phyloP scores from a whole-genome alignment of 2,329 filamentous ascomycete genomes.

The Neofusicoccum sp. region DNA sequence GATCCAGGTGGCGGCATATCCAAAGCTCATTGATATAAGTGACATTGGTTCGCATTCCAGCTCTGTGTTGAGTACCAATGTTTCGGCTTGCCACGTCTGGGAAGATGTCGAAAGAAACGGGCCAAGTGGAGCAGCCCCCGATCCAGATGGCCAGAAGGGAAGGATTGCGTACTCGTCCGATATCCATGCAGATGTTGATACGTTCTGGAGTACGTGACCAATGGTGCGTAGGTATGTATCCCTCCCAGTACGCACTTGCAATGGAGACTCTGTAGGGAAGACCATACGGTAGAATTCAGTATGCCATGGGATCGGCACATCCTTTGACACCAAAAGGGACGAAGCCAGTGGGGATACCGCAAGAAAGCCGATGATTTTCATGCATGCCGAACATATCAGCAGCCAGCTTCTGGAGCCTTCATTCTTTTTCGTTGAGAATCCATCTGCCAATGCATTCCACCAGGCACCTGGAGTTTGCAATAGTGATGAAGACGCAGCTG shows the following conservation, averaged over 20 bases:
- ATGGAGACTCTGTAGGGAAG: no score
- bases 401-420: slow-evolving; percentile 18
- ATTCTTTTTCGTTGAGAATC: slow-evolving; percentile 22
- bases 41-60: background rate
- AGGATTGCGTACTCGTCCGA: slow-evolving; percentile 26
- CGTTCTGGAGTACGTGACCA: slow-evolving; percentile 27
- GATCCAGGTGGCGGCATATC: no score
- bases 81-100: background rate
- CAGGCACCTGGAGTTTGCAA: slow-evolving; percentile 24
- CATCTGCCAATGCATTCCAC: slow-evolving; percentile 26
- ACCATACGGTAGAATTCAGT: slow-evolving; percentile 2
- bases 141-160: slow-evolving; percentile 26
- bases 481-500: slow-evolving; percentile 17
- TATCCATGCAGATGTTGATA: slow-evolving; percentile 31
- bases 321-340: slow-evolving; percentile 20
- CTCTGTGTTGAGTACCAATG: background rate
- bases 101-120: background rate
- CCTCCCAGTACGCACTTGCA: slow-evolving; percentile 9
- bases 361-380: slow-evolving; percentile 21
- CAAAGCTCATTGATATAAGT: no score
- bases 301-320: slow-evolving; percentile 12
- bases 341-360: slow-evolving; percentile 24
- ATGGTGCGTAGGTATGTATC: slow-evolving; percentile 28
- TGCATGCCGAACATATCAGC: slow-evolving; percentile 18
- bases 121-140: background rate